Conservation (phyloP, 2,329 filamentous ascomycete genomes). For the Paecilomyces dactylethromorphus region DNA sequence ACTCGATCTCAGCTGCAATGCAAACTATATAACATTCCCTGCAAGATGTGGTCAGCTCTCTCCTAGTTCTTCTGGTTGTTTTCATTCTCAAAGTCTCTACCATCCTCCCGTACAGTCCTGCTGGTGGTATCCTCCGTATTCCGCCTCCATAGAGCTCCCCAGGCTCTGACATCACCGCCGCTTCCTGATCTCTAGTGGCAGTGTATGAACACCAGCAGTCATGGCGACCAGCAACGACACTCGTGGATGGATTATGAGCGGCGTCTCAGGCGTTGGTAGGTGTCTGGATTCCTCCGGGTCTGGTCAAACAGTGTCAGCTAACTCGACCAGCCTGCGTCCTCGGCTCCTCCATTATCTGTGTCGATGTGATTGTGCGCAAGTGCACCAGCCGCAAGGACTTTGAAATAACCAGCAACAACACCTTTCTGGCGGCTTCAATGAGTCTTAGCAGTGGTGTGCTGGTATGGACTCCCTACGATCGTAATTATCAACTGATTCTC, state of each 20-base stretch:
- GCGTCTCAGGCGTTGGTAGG: slow-evolving; percentile 69
- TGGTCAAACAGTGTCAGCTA: slow-evolving; percentile 5
- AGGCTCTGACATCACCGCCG: slow-evolving; percentile 17
- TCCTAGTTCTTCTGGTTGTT: neutral
- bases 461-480: slow-evolving; percentile 48
- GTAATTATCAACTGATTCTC: neutral
- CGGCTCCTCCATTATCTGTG: slow-evolving; percentile 77
- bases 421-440: slow-evolving; percentile 78
- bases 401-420: slow-evolving; percentile 80
- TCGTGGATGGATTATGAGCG: slow-evolving; percentile 86
- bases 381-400: slow-evolving; percentile 72
- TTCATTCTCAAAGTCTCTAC: neutral
- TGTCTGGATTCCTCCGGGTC: slow-evolving; percentile 1
- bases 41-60: neutral
- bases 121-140: neutral
- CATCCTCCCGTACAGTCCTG: neutral
- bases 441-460: slow-evolving; percentile 95
- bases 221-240: slow-evolving; percentile 68
- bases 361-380: slow-evolving; percentile 69
- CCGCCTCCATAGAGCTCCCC: neutral
- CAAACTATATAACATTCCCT: neutral
- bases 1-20: neutral
- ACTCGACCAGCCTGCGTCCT: slow-evolving; percentile 48
- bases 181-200: slow-evolving; percentile 2
- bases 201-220: slow-evolving; percentile 4